Evolutionary conservation across 2,329 filamentous ascomycete species (phyloP).

Genomic region (Phyllosticta ampelicida): DNA sequence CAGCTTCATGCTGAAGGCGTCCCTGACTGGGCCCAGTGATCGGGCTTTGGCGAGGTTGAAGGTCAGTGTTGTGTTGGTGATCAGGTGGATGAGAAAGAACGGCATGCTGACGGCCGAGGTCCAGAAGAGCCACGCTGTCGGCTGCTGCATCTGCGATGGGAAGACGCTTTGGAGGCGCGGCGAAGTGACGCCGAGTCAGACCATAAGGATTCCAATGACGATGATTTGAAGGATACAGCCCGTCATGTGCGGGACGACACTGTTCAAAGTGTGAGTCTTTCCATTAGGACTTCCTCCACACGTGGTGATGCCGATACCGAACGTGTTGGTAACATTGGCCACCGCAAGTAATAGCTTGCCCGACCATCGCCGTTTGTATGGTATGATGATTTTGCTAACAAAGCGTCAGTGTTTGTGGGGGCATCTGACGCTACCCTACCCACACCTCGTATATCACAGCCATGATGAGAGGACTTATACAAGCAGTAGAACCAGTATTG

Average conservation of each 20-base stretch:
- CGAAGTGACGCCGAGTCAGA: background rate
- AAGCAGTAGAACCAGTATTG: background rate
- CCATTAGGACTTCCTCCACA: background rate
- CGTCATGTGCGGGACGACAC: background rate
- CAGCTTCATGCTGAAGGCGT: background rate
- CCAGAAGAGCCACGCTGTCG: background rate
- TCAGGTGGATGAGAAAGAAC: background rate
- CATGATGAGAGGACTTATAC: background rate
- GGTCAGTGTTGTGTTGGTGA: background rate
- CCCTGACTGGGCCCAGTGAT: background rate
- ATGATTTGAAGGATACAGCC: background rate
- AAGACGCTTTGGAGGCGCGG: background rate
- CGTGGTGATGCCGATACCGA: background rate
- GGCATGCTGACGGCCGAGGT: background rate
- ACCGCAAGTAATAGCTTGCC: background rate
- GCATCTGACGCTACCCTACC: background rate
- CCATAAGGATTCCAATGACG: background rate
- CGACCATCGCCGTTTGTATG: background rate
- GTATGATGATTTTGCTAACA: background rate
- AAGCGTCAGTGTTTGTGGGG: background rate
- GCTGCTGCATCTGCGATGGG: background rate
- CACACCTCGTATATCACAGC: background rate
- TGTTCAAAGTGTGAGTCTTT: background rate
- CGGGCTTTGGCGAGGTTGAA: background rate
- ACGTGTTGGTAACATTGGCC: background rate